Conservation (phyloP, 768 basidiomycete genomes). For the Xanthoconium purpureum region DNA sequence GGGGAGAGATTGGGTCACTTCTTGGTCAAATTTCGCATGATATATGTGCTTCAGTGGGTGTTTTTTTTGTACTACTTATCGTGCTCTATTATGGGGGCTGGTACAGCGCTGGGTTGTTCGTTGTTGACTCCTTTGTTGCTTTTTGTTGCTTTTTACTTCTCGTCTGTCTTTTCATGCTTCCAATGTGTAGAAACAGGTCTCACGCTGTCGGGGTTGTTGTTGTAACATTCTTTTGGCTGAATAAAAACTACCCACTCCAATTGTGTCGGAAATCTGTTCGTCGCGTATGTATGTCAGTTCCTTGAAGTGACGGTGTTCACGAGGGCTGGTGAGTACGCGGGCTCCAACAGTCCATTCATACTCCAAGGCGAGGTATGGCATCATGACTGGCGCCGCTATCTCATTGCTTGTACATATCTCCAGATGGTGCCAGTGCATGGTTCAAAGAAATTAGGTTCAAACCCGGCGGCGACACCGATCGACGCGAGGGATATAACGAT, state of each 20-base stretch:
- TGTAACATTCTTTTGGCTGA: background rate
- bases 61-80: background rate
- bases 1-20: constrained; percentile 51
- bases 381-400: too few species aligned
- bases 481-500: too few species aligned
- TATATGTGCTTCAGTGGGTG: background rate
- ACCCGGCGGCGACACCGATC: too few species aligned
- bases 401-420: too few species aligned
- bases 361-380: too few species aligned
- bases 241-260: background rate
- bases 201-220: background rate
- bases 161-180: background rate
- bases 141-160: background rate
- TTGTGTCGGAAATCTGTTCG: background rate
- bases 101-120: background rate
- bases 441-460: too few species aligned
- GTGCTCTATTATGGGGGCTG: background rate
- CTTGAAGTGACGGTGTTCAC: background rate
- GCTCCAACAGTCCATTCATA: too few species aligned
- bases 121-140: background rate
- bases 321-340: too few species aligned
- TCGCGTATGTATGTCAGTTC: background rate
- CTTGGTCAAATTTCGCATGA: constrained; percentile 47
- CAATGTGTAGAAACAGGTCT: background rate
- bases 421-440: too few species aligned